Evolutionary conservation across 2,329 filamentous ascomycete genomes (phyloP), one percentile per base, ranked within the genome.

Genomic region (Monilinia polystroma): DNA sequence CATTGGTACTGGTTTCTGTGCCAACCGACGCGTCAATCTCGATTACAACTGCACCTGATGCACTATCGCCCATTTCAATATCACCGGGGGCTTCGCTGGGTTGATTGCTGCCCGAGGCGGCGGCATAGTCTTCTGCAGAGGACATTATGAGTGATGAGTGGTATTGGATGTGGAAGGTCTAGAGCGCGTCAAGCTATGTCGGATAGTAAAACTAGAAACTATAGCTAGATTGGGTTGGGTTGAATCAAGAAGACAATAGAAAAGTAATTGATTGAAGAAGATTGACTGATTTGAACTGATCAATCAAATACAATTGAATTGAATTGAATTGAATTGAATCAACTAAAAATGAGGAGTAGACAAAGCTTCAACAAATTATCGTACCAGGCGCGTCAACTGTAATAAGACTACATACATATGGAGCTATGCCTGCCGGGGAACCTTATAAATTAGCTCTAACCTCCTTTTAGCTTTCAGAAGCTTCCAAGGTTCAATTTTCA

Each of bases 21-120:
- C 45, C 45, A 14, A 45, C 58, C 1, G 64, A 32, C n/a, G 66
- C 68, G 38, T 66, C 71, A 63, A 75, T 73, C 59, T 76, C 74
- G 47, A 75, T 72, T 1, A 70, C 67, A 1, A 69, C 63, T 43
- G 70, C 72, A 2, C 72, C 71, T 10, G 45, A n/a, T n/a, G 14
- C 29, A 41, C 51, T 62, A 1, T 67, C 69, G 4, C 68, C 69
- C 74, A 75, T 76, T 18, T 75, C 72, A 20, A 76, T 64, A 59
- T 76, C 74, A 4, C 54, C 69, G 35, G 66, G 60, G n/a, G 35
- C 62, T 68, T 68, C n/a, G 45, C 71, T 18, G 60, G 62, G 12
- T 66, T 66, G n/a, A 56, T 60, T 20, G 67, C 66, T 38, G 60
- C 71, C 47, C 67, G 68, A 29, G 63, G 69, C 26, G 70, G 14